These are phyloP conservation scores for Lactifluus volemus DNA, from an alignment of 768 basidiomycete species.

Conservation along the genomic window DNA sequence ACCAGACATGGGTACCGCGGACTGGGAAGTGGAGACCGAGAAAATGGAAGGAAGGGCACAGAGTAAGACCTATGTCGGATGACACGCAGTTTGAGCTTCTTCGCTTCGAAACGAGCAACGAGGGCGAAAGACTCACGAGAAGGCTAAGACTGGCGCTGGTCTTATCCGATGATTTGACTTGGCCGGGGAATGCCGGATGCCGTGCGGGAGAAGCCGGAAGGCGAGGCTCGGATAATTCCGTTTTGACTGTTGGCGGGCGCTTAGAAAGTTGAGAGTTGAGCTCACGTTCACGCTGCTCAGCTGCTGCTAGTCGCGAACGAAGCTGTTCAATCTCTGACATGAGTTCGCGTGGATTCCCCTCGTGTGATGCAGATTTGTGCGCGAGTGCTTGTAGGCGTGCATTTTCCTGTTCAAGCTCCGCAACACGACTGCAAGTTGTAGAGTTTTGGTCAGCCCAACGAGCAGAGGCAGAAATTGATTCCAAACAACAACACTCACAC, in stretches of 20 bases:
- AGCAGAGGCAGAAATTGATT: constrained; percentile 9
- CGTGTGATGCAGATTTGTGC: constrained; percentile 31
- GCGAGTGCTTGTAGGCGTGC: constrained; percentile 57
- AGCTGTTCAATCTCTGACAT: constrained; percentile 58
- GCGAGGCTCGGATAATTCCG: constrained; percentile 48
- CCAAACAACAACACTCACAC: constrained; percentile 51
- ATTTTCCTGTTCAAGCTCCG: constrained; percentile 79
- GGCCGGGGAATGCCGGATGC: constrained; percentile 30
- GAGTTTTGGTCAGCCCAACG: background rate
- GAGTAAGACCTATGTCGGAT: constrained; percentile 52
- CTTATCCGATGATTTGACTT: constrained; percentile 37
- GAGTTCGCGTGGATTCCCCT: constrained; percentile 30
- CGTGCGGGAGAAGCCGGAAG: constrained; percentile 34
- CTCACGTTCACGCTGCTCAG: constrained; percentile 57
- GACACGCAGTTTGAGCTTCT: background rate
- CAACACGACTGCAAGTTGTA: constrained; percentile 61
- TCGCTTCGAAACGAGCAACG: constrained; percentile 9
- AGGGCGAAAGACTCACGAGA: constrained; percentile 44
- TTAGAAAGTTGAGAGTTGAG: constrained; percentile 53
- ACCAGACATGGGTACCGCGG: constrained; percentile 46
- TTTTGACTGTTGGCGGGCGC: constrained; percentile 36
- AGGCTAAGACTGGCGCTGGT: constrained; percentile 54
- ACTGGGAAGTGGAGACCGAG: constrained; percentile 44
- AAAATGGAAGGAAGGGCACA: constrained; percentile 71
- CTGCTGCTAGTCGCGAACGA: constrained; percentile 52